Evolutionary conservation across 75 land plant species (phyloP), one percentile per base, ranked within the genome.

Genomic region (Picea sitchensis): DNA sequence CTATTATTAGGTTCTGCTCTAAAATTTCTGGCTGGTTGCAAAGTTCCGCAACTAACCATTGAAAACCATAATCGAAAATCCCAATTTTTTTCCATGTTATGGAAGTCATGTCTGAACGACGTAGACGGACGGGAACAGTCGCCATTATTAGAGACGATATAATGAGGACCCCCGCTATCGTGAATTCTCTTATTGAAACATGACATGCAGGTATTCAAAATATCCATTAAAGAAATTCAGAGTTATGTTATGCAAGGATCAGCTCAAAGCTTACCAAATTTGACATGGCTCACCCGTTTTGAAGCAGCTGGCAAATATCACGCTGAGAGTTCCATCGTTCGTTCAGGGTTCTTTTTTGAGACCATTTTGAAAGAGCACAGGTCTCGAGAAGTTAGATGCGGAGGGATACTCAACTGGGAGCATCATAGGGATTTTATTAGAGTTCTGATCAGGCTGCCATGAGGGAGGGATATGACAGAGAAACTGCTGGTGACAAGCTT

Each of bases 401-500:
- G 72, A 67, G 7, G 72, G 41, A 31, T 64, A 26, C 26, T 71
- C 41, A 2, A 47, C n/a, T 0, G 9, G n/a, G 23, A 71, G 21
- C 13, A 41, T 2, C 11, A 71, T 44, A 20, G 41, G 74, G 3
- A 44, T 44, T 3, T 3, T 11, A 18, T 41, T 71, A 0, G 54
- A 38, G 41, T 2, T 69, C 18, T 0, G 7, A 67, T 32, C 36
- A 15, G 36, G 6, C 56, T 51, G 56, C 56, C 56, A 51, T 51
- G 11, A 51, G 0, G 71, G 47, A 68, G 2, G 47, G 11, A 44
- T 11, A 71, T 71, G 74, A n/a, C 21, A 44, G 41, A 71, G 82
- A 65, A 88, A 90, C 5, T 83, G 81, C 20, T 82, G 79, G 84
- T 80, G 82, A 80, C 94, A 92, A 7, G 90, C 61, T 4, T 84